Evolutionary conservation across 345 rosid genomes (phyloP), one percentile per base, ranked within the genome.

Genomic region (Melaleuca alternifolia): DNA sequence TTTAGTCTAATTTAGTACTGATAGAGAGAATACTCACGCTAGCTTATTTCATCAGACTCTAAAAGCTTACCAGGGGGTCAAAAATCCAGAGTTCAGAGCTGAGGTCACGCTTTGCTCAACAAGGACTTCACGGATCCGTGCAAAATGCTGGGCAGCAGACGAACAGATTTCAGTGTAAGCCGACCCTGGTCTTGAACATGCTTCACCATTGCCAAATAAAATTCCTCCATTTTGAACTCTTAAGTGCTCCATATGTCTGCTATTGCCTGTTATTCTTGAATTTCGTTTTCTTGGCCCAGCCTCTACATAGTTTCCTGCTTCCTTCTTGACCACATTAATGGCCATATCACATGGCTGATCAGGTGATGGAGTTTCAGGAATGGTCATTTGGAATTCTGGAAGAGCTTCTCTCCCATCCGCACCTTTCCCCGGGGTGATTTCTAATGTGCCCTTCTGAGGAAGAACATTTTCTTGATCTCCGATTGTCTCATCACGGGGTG

Each of bases 351-450:
- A 88, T 76, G 99, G 97, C 90, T 94, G 98, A 51, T 97, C 99
- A 50, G 99, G 99, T 86, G 99, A 97, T 79, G 99, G 99, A 4
- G 99, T 97, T 92, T 97, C 99, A 50, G 99, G 99, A 82, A 96
- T 94, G 79, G 99, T 96, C 93, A 97, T 91, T 84, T 91, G 95
- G 87, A 91, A 86, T 88, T 97, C 99, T 89, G 85, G 88, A 46
- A 91, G 92, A 89, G 93, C 93, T 89, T 90, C 94, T 91, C 91
- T 93, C 50, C 87, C 85, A 65, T 89, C 92, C 11, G 59, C 87
- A 85, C 89, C 92, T 92, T 97, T 97, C 51, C 98, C 99, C 50
- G 99, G 98, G 75, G 98, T 96, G 24, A 93, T 93, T 89, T 97
- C 96, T 82, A 90, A 93, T 37, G 75, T 87, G 87, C 87, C 91